Evolutionary conservation across 2,329 filamentous ascomycete species (phyloP).

Genomic region (Calonectria hongkongensis): DNA sequence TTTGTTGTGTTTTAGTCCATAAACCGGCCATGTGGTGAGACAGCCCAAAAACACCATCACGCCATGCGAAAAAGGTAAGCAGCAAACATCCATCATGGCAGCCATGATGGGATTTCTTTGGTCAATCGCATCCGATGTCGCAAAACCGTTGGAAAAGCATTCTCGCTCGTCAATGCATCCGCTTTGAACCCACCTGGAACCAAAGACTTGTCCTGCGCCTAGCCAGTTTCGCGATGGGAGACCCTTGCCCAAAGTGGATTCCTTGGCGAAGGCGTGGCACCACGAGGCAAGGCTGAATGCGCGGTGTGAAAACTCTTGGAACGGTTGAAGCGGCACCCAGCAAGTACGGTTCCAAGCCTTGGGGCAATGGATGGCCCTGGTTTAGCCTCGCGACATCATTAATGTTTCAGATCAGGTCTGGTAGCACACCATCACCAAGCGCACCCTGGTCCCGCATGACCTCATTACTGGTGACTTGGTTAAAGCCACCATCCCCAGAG

Average conservation of each 20-base stretch:
- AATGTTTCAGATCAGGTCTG: slow-evolving; percentile 47
- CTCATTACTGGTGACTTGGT: slow-evolving; percentile 45
- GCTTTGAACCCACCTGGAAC: not conserved
- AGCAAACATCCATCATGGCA: slow-evolving; percentile 3
- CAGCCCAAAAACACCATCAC: slow-evolving; percentile 7
- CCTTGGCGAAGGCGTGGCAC: slow-evolving; percentile 38
- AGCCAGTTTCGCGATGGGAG: not conserved
- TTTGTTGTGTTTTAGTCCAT: slow-evolving; percentile 4
- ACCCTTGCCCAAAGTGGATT: slow-evolving; percentile 24
- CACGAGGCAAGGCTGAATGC: slow-evolving; percentile 26
- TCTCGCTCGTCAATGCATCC: slow-evolving; percentile 1
- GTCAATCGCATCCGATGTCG: not conserved
- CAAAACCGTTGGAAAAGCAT: not conserved
- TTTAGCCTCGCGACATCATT: slow-evolving; percentile 47
- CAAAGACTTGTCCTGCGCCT: slow-evolving; percentile 22
- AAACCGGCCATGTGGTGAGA: slow-evolving; percentile 14
- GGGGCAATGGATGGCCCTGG: slow-evolving; percentile 25
- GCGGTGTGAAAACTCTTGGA: slow-evolving; percentile 23
- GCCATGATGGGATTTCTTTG: not conserved
- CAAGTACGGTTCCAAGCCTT: not conserved
- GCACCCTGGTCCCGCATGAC: slow-evolving; percentile 50
- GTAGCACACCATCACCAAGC: slow-evolving; percentile 39
- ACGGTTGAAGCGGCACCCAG: slow-evolving; percentile 22
- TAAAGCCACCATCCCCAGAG: slow-evolving; percentile 21
- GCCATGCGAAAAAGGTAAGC: slow-evolving; percentile 2